phyloP scores from a whole-genome alignment of 2,329 filamentous ascomycete genomes.

The Aspergillus arachidicola region DNA sequence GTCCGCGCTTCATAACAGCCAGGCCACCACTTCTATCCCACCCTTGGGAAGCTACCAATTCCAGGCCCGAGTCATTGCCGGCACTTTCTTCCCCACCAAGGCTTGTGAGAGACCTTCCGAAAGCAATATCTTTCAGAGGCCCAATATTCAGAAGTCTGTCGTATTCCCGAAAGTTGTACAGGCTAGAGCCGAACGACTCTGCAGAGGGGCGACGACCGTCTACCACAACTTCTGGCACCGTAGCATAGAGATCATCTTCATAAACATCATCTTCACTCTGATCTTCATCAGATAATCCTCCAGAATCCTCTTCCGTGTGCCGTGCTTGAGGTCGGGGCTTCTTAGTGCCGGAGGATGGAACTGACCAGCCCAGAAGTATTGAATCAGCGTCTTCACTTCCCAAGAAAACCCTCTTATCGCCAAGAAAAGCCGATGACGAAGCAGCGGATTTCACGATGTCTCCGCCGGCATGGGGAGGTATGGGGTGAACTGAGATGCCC shows the following conservation, averaged over 20 bases:
- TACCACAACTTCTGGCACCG: conserved; percentile 27
- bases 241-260: conserved; percentile 54
- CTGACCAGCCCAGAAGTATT: conserved; percentile 76
- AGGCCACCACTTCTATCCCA: conserved; percentile 65
- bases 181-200: conserved; percentile 42
- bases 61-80: conserved; percentile 45
- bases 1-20: conserved; percentile 74
- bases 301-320: conserved; percentile 52
- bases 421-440: conserved; percentile 71
- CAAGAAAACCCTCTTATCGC: conserved; percentile 73
- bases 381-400: conserved; percentile 86
- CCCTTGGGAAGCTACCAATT: conserved; percentile 59
- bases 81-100: conserved; percentile 51
- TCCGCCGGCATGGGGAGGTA: conserved; percentile 66
- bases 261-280: conserved; percentile 63
- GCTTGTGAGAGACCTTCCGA: conserved; percentile 60
- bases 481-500: conserved; percentile 71
- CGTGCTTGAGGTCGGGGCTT: conserved; percentile 62
- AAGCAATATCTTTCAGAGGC: conserved; percentile 73
- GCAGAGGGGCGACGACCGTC: conserved; percentile 19
- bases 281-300: conserved; percentile 61
- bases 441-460: conserved; percentile 62
- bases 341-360: conserved; percentile 62
- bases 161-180: conserved; percentile 74
- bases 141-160: conserved; percentile 78